Evolutionary conservation across 306 rosid genomes (phyloP).

Genomic region (Coriaria nepalensis): DNA sequence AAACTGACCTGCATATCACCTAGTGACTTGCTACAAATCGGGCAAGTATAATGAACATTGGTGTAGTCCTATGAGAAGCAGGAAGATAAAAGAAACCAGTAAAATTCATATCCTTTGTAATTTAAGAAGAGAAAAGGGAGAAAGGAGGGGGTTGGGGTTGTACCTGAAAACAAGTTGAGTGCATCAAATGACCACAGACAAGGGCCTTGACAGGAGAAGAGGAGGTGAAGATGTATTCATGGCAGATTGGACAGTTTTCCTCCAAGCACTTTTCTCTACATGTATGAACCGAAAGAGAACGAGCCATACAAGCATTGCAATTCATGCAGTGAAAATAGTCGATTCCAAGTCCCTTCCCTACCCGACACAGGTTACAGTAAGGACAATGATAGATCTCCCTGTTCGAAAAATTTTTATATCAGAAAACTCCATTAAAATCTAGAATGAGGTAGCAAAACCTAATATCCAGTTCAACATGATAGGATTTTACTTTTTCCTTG

Average conservation of each 20-base stretch:
- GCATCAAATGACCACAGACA: constrained; percentile 90
- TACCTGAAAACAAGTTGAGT: constrained; percentile 84
- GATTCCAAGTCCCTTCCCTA: constrained; percentile 88
- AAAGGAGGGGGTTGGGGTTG: constrained; percentile 1
- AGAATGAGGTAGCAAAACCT: not conserved
- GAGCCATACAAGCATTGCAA: constrained; percentile 94
- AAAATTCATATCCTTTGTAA: not conserved
- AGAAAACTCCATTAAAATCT: constrained; percentile 15
- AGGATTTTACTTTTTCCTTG: too few relatives aligned
- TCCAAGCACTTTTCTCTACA: constrained; percentile 82
- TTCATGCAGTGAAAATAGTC: constrained; percentile 94
- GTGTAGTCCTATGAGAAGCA: constrained; percentile 61
- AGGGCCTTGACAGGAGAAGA: constrained; percentile 67
- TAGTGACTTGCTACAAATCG: constrained; percentile 85
- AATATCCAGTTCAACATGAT: too few relatives aligned
- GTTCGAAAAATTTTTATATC: constrained; percentile 20
- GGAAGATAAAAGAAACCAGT: constrained; percentile 9
- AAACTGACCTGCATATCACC: constrained; percentile 94
- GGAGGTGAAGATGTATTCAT: constrained; percentile 82
- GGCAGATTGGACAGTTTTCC: constrained; percentile 91
- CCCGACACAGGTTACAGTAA: constrained; percentile 83
- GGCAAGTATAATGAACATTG: constrained; percentile 61
- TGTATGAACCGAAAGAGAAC: constrained; percentile 45
- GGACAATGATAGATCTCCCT: constrained; percentile 98
- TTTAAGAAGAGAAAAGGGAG: not conserved